Conservation (phyloP, 2,329 filamentous ascomycete genomes). For the Polytolypa hystricis region DNA sequence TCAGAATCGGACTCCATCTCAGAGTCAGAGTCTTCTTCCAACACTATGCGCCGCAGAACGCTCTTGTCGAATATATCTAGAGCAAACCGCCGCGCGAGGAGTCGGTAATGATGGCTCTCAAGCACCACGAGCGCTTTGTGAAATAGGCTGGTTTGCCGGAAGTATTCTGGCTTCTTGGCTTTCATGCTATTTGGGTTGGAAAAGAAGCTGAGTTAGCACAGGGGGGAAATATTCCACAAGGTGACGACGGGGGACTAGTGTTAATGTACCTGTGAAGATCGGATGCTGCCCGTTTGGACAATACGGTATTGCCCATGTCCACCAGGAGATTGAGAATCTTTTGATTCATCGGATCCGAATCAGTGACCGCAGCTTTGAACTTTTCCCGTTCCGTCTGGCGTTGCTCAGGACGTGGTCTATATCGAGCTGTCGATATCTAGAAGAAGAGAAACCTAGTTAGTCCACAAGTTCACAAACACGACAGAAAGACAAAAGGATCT, state of each 20-base stretch:
- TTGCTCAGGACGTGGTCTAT: no score
- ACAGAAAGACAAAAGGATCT: constrained; percentile 22
- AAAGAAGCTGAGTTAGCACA: background rate
- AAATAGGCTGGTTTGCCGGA: constrained; percentile 68
- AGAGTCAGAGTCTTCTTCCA: constrained; percentile 52
- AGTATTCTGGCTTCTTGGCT: constrained; percentile 60
- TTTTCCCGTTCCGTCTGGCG: constrained; percentile 32
- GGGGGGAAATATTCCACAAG: no score
- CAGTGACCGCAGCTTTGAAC: constrained; percentile 48
- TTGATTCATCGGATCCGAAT: constrained; percentile 52
- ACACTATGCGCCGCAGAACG: constrained; percentile 72
- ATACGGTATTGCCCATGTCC: constrained; percentile 84
- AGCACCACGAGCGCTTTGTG: constrained; percentile 73
- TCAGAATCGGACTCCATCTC: no score
- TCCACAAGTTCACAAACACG: background rate
- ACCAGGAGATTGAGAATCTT: constrained; percentile 76
- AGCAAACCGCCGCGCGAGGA: constrained; percentile 78
- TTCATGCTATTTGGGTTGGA: constrained; percentile 49
- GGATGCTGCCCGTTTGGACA: constrained; percentile 74
- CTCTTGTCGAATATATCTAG: constrained; percentile 90
- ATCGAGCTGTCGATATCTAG: background rate
- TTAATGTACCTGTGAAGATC: constrained; percentile 53
- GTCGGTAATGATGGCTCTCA: constrained; percentile 78
- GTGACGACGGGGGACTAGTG: background rate
- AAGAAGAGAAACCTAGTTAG: background rate